Percentiles rank a stretch among this genome's conserved stretches.
These are phyloP conservation scores for Dictyostelium brefeldianum DNA, from an alignment of 78 protist genomes.

Conservation along the genomic window DNA sequence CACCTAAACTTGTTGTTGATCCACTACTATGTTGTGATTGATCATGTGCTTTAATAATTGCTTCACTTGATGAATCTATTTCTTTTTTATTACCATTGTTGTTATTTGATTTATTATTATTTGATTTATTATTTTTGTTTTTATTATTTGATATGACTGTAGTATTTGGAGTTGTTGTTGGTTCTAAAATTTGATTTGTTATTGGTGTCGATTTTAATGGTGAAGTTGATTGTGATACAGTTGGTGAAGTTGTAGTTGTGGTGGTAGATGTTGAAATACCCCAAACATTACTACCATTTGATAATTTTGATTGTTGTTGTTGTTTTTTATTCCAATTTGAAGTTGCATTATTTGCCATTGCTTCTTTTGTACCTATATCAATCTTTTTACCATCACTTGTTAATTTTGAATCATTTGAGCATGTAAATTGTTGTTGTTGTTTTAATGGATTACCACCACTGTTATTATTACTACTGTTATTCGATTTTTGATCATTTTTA, in stretches of 20 bases:
- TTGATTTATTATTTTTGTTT: background rate
- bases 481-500: background rate
- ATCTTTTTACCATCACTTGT: background rate
- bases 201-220: background rate
- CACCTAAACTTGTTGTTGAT: background rate
- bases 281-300: background rate
- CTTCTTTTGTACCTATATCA: background rate
- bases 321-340: background rate
- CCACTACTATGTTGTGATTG: background rate
- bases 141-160: background rate
- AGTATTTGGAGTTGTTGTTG: background rate
- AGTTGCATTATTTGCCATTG: background rate
- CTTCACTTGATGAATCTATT: background rate
- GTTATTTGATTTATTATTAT: background rate
- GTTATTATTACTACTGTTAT: background rate
- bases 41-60: background rate
- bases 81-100: background rate
- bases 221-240: background rate
- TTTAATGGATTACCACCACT: background rate
- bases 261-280: conserved; percentile 27
- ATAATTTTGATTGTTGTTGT: conserved; percentile 1
- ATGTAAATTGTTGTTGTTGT: background rate
- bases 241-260: background rate
- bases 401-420: background rate
- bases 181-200: background rate